phyloP scores from a whole-genome alignment of 2,329 filamentous ascomycete genomes.

The Fusarium bulbicola region DNA sequence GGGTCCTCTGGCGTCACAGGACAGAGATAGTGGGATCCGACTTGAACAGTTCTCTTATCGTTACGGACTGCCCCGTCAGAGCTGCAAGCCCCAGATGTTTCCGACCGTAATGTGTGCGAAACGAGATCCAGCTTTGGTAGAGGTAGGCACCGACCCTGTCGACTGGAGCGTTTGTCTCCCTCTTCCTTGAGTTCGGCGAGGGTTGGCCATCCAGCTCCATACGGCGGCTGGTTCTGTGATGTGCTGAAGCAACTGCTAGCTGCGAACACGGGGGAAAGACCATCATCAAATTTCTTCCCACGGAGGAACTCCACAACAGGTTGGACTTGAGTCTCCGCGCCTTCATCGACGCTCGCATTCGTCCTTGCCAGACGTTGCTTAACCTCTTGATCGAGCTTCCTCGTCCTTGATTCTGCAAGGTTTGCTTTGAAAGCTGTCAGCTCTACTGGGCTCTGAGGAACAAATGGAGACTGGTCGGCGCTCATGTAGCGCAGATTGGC shows the following conservation, averaged over 20 bases:
- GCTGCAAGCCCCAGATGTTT: slow-evolving; percentile 21
- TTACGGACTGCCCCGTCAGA: slow-evolving; percentile 39
- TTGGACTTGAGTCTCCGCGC: background rate
- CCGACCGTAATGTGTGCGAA: slow-evolving; percentile 7
- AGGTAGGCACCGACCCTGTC: slow-evolving; percentile 45
- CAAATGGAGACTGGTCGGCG: slow-evolving; percentile 49
- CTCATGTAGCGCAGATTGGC: slow-evolving; percentile 49
- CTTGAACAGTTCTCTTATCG: slow-evolving; percentile 41
- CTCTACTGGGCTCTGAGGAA: slow-evolving; percentile 49
- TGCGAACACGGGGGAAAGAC: slow-evolving; percentile 48
- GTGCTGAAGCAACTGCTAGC: slow-evolving; percentile 47
- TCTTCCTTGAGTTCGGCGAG: slow-evolving; percentile 50
- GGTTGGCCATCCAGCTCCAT: slow-evolving; percentile 47
- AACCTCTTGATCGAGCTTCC: slow-evolving; percentile 40
- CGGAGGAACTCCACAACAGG: slow-evolving; percentile 36
- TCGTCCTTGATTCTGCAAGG: slow-evolving; percentile 41
- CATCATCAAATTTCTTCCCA: slow-evolving; percentile 42
- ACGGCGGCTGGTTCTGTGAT: slow-evolving; percentile 15
- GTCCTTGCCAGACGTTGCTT: slow-evolving; percentile 33
- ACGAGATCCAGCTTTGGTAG: slow-evolving; percentile 43
- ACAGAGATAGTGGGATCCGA: slow-evolving; percentile 33
- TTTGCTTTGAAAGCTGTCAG: slow-evolving; percentile 46
- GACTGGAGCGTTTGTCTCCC: slow-evolving; percentile 43
- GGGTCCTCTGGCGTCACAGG: slow-evolving; percentile 19
- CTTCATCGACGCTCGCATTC: slow-evolving; percentile 22